Base-by-base conservation (phyloP, 768 basidiomycete genomes). In the Suillus subaureus region DNA sequence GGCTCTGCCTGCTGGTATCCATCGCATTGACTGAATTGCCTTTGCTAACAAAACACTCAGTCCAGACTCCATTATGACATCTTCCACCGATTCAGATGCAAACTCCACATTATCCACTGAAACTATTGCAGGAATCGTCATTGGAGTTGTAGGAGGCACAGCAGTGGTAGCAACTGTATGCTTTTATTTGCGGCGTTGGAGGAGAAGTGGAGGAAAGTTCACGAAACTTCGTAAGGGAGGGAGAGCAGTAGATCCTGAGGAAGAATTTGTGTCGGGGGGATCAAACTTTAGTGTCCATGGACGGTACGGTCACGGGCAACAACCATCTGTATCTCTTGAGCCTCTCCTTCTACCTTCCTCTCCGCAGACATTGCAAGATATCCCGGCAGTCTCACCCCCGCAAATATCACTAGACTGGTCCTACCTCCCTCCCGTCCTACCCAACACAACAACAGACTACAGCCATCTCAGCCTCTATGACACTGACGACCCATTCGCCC, bases 271-370 rank as follows among this genome's bases (percentile, higher is more conserved):
- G 18, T 58, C 57, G 16, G 23, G 39, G 3, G 57, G 23, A 40
- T 18, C 39, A 12, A 40, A 6, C 26, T 11, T 58, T 6, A 18
- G 11, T 8, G 18, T 58, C 26, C 9, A 9, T 21, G 57, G 21
- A 2, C 16, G 18, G 21, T 49, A 64, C 23, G 56, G 23, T 56
- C 74, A 67, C 40, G 57, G 64, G 0, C 64, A 68, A 40, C 68
- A 55, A 7, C 65, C 58, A 39, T 75, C 74, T 12, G 31, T 68
- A 16, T 74, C 71, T 0, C 60, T 61, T 9, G 71, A 78, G 18
- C 71, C 76, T 15, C 69, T 76, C 42, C 66, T n/a, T 61, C 64
- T 56, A 31, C 62, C 69, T 6, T 69, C 63, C 61, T 65, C 68
- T 0, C 58, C 67, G 23, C 63, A 61, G 55, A 55, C 64, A 31